Evolutionary conservation across 2,329 filamentous ascomycete genomes (phyloP), one percentile per base, ranked within the genome.

Genomic region (Colletotrichum eremochloae): DNA sequence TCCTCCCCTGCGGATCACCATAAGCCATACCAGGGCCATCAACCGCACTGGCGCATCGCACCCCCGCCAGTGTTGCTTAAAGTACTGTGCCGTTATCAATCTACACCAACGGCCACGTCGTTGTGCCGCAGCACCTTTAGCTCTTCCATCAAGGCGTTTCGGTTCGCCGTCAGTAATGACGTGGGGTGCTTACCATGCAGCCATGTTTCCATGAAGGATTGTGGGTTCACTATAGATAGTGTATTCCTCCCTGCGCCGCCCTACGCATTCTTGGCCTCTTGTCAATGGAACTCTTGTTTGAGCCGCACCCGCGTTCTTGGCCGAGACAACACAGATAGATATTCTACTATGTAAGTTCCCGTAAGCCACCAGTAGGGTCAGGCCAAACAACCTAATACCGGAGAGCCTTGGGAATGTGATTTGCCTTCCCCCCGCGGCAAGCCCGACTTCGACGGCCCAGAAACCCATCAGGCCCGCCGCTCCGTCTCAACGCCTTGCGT

Each of bases 231-330:
- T n/a, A 14, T 58, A 44, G 14, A 24, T 24, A 24, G 24, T 24
- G 15, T 20, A 57, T 15, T 55, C n/a, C 29, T 57, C 5, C 24
- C 9, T 8, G 44, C 52, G 12, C 24, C 42, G 24, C 31, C 46
- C 57, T 64, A 53, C 33, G 53, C 36, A 64, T 60, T 33, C 56
- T 62, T 62, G 56, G 56, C 36, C 53, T 24, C 38, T 44, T 61
- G 18, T 55, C 3, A 46, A 60, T 38, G 36, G 57, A 11, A 58
- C n/a, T 64, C 53, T 55, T 60, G 60, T 60, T 52, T 48, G 52
- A 69, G 65, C 52, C 65, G 38, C 53, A 55, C 57, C 55, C 11
- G 24, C 62, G 20, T 56, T 40, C 67, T 53, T 46, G 31, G 46
- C 38, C 67, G 58, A 46, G 53, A 44, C 40, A 11, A 46, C 44